Evolutionary conservation across 352 stramenopile species (phyloP).

Genomic region (Phytophthora uliginosa): DNA sequence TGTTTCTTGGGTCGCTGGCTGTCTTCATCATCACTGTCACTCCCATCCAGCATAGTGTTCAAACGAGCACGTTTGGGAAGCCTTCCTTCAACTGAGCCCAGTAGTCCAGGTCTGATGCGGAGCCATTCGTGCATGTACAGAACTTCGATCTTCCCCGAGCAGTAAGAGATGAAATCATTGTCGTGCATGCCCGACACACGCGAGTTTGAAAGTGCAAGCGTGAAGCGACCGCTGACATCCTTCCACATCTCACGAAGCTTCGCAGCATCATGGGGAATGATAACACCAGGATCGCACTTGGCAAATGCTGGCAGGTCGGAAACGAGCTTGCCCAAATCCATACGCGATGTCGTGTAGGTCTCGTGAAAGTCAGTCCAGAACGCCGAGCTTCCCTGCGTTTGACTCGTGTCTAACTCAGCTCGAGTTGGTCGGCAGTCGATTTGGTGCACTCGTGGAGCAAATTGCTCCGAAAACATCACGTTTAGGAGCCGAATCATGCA

Average conservation of each 20-base stretch:
- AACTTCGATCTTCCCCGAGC: background rate
- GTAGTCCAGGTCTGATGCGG: background rate
- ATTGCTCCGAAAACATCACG: too few species aligned
- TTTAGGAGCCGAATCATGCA: too few species aligned
- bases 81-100: background rate
- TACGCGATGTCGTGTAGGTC: background rate
- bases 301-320: background rate
- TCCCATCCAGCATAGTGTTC: background rate
- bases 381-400: too few species aligned
- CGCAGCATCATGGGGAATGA: background rate
- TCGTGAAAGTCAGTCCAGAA: background rate
- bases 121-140: conserved; percentile 3
- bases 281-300: background rate
- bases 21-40: conserved; percentile 1
- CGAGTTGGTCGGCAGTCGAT: too few species aligned
- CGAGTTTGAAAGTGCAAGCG: background rate
- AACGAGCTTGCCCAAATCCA: background rate
- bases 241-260: background rate
- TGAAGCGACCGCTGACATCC: background rate
- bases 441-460: too few species aligned
- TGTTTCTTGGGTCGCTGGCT: background rate
- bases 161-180: background rate
- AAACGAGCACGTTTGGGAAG: background rate
- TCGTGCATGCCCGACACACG: background rate
- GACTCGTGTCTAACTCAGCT: too few species aligned